Conservation (phyloP, 805 yeast genomes). For the Candida odintsovae region DNA sequence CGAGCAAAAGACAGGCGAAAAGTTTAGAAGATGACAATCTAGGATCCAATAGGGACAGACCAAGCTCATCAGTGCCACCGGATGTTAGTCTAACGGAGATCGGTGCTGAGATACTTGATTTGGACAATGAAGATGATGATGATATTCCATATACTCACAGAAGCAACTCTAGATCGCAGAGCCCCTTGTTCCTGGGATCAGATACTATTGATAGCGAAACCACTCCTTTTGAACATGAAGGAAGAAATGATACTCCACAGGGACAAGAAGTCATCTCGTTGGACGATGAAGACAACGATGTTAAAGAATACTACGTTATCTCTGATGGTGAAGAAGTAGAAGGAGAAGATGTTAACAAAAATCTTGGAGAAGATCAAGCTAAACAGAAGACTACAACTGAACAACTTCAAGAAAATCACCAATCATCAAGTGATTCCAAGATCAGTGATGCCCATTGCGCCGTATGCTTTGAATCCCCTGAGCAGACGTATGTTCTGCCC, state of each 20-base stretch:
- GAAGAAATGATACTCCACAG: not conserved
- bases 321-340: slow-evolving; percentile 18
- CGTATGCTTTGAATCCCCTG: slow-evolving; percentile 51
- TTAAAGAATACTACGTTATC: slow-evolving; percentile 13
- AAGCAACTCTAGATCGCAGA: slow-evolving; percentile 15
- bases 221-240: not conserved
- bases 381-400: slow-evolving; percentile 31
- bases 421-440: slow-evolving; percentile 9
- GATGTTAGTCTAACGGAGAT: not conserved
- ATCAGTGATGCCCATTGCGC: slow-evolving; percentile 34
- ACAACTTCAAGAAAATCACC: slow-evolving; percentile 16
- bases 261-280: slow-evolving; percentile 2
- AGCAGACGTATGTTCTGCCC: slow-evolving; percentile 39
- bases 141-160: slow-evolving; percentile 24
- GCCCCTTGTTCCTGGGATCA: slow-evolving; percentile 15
- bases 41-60: not conserved
- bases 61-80: not conserved
- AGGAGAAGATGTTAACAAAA: slow-evolving; percentile 10
- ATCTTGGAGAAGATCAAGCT: slow-evolving; percentile 3
- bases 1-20: not conserved
- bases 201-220: slow-evolving; percentile 4
- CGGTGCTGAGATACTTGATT: not conserved
- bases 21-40: not conserved
- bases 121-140: slow-evolving; percentile 20
- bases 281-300: slow-evolving; percentile 15